These are phyloP conservation scores for Yamadazyma triangularis DNA, from an alignment of 1,139 yeast species.

Conservation along the genomic window DNA sequence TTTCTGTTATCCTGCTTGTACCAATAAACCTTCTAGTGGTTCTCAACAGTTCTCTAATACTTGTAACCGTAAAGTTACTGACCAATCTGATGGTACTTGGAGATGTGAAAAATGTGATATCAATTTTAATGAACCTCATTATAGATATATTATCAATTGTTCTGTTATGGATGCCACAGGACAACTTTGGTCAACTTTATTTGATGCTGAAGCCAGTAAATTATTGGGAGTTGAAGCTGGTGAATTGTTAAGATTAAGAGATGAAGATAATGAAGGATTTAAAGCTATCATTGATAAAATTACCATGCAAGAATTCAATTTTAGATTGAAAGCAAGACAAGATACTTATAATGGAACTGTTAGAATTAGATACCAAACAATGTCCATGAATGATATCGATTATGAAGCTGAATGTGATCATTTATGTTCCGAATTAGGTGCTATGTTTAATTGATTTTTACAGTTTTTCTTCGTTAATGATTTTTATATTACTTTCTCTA, in stretches of 20 bases:
- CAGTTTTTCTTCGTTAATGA: neutral
- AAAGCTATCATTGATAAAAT: constrained; percentile 46
- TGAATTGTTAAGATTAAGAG: constrained; percentile 51
- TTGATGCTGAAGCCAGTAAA: constrained; percentile 76
- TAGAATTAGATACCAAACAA: constrained; percentile 71
- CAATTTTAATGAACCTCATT: constrained; percentile 61
- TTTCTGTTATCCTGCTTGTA: constrained; percentile 90
- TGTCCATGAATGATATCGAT: constrained; percentile 52
- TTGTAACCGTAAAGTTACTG: constrained; percentile 81
- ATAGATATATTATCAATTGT: constrained; percentile 72
- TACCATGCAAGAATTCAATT: constrained; percentile 64
- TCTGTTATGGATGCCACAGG: constrained; percentile 77
- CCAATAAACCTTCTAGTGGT: constrained; percentile 25
- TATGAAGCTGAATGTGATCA: constrained; percentile 58
- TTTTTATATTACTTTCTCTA: constrained; percentile 1
- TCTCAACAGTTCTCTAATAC: constrained; percentile 25
- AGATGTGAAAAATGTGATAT: constrained; percentile 90
- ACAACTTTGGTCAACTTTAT: constrained; percentile 81
- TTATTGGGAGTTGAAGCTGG: constrained; percentile 69
- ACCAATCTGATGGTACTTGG: constrained; percentile 74
- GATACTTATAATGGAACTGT: constrained; percentile 79
- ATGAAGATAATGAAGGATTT: constrained; percentile 44
- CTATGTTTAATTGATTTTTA: constrained; percentile 20
- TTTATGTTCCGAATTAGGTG: constrained; percentile 49
- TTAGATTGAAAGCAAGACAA: constrained; percentile 77